Evolutionary conservation across 805 yeast genomes (phyloP).

Genomic region (Candida maris): DNA sequence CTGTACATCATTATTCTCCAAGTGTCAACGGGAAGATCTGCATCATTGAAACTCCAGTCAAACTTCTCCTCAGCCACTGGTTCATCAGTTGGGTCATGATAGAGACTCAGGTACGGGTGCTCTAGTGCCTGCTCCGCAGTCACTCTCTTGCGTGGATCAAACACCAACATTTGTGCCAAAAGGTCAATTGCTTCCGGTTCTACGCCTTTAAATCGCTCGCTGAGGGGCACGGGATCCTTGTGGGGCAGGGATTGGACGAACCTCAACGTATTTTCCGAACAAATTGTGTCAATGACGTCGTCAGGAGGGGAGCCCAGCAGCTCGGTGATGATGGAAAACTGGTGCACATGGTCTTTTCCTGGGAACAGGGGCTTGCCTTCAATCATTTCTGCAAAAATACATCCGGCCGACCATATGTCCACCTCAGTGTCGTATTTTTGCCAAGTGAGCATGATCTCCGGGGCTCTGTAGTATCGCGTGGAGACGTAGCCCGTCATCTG

Average conservation of each 20-base stretch:
- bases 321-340: slow-evolving; percentile 94
- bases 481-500: slow-evolving; percentile 99
- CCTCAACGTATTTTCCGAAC: slow-evolving; percentile 90
- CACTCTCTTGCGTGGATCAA: slow-evolving; percentile 91
- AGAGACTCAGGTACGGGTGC: slow-evolving; percentile 90
- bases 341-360: slow-evolving; percentile 97
- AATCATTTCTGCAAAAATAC: slow-evolving; percentile 96
- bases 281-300: slow-evolving; percentile 93
- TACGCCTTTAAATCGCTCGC: slow-evolving; percentile 72
- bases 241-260: slow-evolving; percentile 93
- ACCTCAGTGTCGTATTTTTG: slow-evolving; percentile 96
- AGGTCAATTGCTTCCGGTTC: slow-evolving; percentile 87
- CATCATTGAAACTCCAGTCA: slow-evolving; percentile 98
- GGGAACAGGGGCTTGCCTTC: slow-evolving; percentile 97
- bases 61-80: slow-evolving; percentile 90
- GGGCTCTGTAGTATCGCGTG: slow-evolving; percentile 94
- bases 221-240: slow-evolving; percentile 86
- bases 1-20: slow-evolving; percentile 99
- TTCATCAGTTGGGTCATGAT: slow-evolving; percentile 97
- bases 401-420: slow-evolving; percentile 97
- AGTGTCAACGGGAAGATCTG: slow-evolving; percentile 94
- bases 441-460: slow-evolving; percentile 98
- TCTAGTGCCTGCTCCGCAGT: slow-evolving; percentile 87
- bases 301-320: slow-evolving; percentile 89
- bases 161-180: slow-evolving; percentile 83